Percentiles rank a stretch among this genome's conserved stretches.
These are phyloP conservation scores for Raddia distichophylla DNA, from an alignment of 176 grass and related monocot genomes.

Conservation along the genomic window DNA sequence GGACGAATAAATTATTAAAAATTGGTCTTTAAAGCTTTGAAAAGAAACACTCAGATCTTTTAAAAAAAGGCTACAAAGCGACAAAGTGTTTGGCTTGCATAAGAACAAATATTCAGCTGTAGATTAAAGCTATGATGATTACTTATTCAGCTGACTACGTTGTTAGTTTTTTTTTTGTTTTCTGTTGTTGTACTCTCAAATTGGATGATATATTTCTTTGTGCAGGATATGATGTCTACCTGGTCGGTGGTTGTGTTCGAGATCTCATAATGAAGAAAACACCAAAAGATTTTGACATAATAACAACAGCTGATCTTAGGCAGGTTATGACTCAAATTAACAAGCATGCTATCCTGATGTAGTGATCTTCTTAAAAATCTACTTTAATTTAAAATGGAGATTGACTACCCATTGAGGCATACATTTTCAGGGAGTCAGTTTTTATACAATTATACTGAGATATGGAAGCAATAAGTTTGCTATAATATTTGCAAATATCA, in stretches of 20 bases:
- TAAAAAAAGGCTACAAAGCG: no score
- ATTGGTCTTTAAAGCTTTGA: no score
- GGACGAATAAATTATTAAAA: no score
- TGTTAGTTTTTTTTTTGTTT: conserved; percentile 1
- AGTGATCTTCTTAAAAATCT: not conserved
- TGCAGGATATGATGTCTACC: conserved; percentile 91
- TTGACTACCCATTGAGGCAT: not conserved
- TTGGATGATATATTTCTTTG: conserved; percentile 36
- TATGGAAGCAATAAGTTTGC: not conserved
- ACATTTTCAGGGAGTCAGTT: conserved; percentile 5
- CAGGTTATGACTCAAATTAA: conserved; percentile 69
- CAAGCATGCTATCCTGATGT: conserved; percentile 25
- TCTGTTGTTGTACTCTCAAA: not conserved
- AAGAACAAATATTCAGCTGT: no score
- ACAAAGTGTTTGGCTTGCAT: no score
- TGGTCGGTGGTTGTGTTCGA: conserved; percentile 91
- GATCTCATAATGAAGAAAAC: conserved; percentile 95
- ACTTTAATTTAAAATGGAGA: conserved; percentile 6
- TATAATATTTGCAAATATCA: conserved; percentile 12
- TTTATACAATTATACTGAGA: conserved; percentile 33
- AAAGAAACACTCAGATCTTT: no score
- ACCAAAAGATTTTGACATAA: conserved; percentile 96
- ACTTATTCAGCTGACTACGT: conserved; percentile 17
- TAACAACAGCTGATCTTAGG: conserved; percentile 85
- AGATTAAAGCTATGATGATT: not conserved